Evolutionary conservation across 257 asterid genomes (phyloP), one percentile per base, ranked within the genome.

Genomic region (Gentiana straminea): DNA sequence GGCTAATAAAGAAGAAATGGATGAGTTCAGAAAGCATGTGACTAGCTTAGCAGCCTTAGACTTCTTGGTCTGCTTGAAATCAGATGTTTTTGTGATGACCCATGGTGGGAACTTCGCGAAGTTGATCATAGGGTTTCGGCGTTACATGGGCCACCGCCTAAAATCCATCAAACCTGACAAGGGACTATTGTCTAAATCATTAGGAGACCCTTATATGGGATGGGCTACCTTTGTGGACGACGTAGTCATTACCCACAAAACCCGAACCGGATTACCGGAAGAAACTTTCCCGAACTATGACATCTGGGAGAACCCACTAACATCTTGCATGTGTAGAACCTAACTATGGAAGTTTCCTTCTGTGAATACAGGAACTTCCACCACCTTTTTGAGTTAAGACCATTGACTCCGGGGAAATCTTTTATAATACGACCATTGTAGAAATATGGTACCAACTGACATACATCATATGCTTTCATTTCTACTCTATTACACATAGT

Each of bases 151-250:
- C 59, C 99, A 92, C 80, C 86, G 56, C 65, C 85, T 35, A 52
- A 92, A 88, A 66, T 92, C 99, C 68, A 83, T 92, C 59, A 92
- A 92, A 77, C 99, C 99, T 0, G 99, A 92, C 73, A 92, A 92
- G 77, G 95, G 95, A 49, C 83, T 92, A 33, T 74, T 92, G 97
- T 89, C 99, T 48, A 89, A 92, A 77, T 92, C 97, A 8, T 70
- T 88, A 65, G 99, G 97, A 33, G 99, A 92, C 65, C 99, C 97
- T n/a, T 92, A 89, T 64, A 86, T 86, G 95, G 97, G 99, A 1
- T 92, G 99, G 99, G 97, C 99, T 51, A 74, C 84, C 53, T 88
- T 92, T 46, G 94, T 86, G 33, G 99, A 92, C 70, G 99, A 92
- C 7, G 94, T 80, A 50, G 68, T 86, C 37, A 70, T 73, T 13